Base-by-base conservation (phyloP, 805 yeast genomes). In the Nakazawaea molendinolei region DNA sequence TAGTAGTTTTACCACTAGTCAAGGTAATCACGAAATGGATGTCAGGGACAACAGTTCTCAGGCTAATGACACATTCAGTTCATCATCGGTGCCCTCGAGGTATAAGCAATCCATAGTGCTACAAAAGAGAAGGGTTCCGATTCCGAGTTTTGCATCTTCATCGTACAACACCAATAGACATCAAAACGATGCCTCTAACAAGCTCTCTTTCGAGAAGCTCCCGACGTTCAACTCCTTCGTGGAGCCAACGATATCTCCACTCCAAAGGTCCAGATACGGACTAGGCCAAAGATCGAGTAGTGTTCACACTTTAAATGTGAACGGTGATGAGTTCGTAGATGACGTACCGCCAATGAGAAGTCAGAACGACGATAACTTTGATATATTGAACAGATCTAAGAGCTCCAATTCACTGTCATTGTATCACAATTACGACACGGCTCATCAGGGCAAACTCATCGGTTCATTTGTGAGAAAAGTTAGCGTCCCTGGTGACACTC, bases 341-440 rank as follows among this genome's bases (percentile, higher is more conserved):
- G 34, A 35, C 14, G 4, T 35, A 5, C 39, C 39, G 4, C 39
- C 39, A 18, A 29, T 35, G 31, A 29, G 24, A 21, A 35, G 39
- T 15, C 39, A 35, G 16, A 22, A 29, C 8, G 39, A 35, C 24
- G 34, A 17, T 2, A 30, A 30, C 25, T 25, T 35, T 13, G 30
- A 35, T 8, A 15, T 24, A 5, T 22, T 31, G 7, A 19, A 18
- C 10, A 22, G 10, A 5, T n/a, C n/a, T n/a, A n/a, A n/a, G n/a
- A n/a, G n/a, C n/a, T n/a, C n/a, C n/a, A n/a, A n/a, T n/a, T n/a
- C 9, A 8, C 5, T 14, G 18, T 17, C 14, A 20, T 17, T 27
- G 21, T 34, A 34, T 16, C 37, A 34, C 15, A 34, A 34, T 22
- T 34, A 34, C 22, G 27, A 33, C 24, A 26, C n/a, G n/a, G n/a